Conservation (phyloP, 805 yeast species). For the Citeromyces matritensis region DNA sequence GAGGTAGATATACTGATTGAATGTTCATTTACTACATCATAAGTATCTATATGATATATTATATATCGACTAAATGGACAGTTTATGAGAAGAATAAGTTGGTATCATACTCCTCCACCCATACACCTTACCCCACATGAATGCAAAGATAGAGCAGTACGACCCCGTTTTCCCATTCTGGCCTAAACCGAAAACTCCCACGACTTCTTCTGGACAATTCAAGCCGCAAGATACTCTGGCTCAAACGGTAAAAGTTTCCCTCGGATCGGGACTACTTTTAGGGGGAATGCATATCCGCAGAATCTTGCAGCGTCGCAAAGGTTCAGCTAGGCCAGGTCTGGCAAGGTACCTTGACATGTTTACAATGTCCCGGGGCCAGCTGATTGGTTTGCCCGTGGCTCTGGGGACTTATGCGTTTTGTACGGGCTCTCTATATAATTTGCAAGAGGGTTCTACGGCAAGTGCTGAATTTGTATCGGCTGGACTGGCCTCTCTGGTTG, state of each 20-base stretch:
- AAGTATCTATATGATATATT: too few species aligned
- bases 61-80: too few species aligned
- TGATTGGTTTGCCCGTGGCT: constrained; percentile 17
- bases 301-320: constrained; percentile 17
- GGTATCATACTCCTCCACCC: too few species aligned
- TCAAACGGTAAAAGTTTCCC: constrained; percentile 11
- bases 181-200: constrained; percentile 5
- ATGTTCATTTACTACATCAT: too few species aligned
- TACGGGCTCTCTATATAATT: constrained; percentile 14
- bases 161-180: constrained; percentile 14
- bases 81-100: too few species aligned
- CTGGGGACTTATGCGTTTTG: constrained; percentile 15
- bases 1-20: too few species aligned
- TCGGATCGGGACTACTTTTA: constrained; percentile 14
- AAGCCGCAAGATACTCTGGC: constrained; percentile 15
- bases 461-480: constrained; percentile 14
- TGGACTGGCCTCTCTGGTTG: constrained; percentile 5
- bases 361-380: constrained; percentile 13
- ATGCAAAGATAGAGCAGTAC: constrained; percentile 3
- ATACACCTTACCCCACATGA: not conserved
- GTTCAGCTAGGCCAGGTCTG: constrained; percentile 20
- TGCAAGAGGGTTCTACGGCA: constrained; percentile 12
- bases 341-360: constrained; percentile 16
- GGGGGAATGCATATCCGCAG: constrained; percentile 21
- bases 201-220: constrained; percentile 2